Evolutionary conservation across 352 stramenopile species (phyloP), one percentile per base, ranked within the genome.

Genomic region (Pythium sp.): DNA sequence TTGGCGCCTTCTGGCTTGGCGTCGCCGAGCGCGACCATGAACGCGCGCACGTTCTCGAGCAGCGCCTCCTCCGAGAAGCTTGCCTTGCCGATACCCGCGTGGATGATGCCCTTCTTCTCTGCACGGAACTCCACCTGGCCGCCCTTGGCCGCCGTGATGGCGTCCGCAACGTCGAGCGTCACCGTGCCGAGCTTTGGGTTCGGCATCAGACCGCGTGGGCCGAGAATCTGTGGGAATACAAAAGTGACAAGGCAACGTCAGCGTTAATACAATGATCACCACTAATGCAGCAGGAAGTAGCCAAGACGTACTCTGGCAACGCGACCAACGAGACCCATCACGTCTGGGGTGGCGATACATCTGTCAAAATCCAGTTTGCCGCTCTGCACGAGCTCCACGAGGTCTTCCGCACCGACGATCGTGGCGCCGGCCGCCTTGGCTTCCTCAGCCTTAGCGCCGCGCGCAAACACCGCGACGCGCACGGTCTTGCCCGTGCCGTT

Each of bases 171-270:
- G 41, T 98, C 92, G 68, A 87, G 79, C 34, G 94, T 98, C 49
- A 99, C 92, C 9, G 97, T 99, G 28, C 96, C 96, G 18, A 98
- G 79, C 89, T 99, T 99, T 5, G 94, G 89, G 80, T 99, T 99
- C 46, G 97, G 97, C 97, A 99, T 99, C 15, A 99, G 72, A 30
- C 97, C 97, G 62, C 97, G 89, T 28, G 97, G 97, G 70, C 97
- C 97, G 30, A 99, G 86, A 51, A 51, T 51, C 43, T 51, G 5
- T 24, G 12, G 41, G 15, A 22, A 51, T 24, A 11, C 43, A 51
- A 51, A n/a, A 32, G 30, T 51, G 43, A 3, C 43, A 51, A 51
- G 18, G 43, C 43, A 51, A 51, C 43, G 18, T 24, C 43, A 51
- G 43, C 9, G 43, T 51, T 6, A 51, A 24, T 12, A 9, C 43